phyloP scores from a whole-genome alignment of 1,139 yeast genomes.

The Kodamaea plutei region DNA sequence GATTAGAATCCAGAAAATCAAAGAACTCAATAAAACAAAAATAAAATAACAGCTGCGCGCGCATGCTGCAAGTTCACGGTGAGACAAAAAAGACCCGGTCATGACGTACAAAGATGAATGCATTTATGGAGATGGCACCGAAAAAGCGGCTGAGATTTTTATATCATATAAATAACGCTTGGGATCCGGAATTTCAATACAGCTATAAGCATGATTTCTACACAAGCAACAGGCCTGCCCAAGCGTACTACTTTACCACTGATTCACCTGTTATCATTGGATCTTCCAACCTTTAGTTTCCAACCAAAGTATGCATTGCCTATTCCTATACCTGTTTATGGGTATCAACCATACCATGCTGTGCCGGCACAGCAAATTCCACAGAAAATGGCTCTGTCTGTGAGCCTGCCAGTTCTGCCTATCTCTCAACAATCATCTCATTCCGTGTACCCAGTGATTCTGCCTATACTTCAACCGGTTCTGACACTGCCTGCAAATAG shows the following conservation, averaged over 20 bases:
- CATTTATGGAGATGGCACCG: constrained; percentile 1
- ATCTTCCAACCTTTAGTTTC: constrained; percentile 16
- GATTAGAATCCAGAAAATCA: too few species aligned
- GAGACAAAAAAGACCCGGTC: too few species aligned
- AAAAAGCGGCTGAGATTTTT: constrained; percentile 1
- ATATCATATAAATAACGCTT: not conserved
- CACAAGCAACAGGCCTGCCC: constrained; percentile 4
- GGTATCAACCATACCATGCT: constrained; percentile 8
- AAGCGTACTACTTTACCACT: constrained; percentile 19
- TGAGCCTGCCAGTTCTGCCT: too few species aligned
- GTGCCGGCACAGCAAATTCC: too few species aligned
- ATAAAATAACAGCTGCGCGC: too few species aligned
- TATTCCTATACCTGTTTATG: constrained; percentile 8
- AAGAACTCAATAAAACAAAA: too few species aligned
- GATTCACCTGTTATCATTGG: constrained; percentile 28
- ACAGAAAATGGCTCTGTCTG: too few species aligned
- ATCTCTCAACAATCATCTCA: too few species aligned
- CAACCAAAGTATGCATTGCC: constrained; percentile 7
- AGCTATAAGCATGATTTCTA: too few species aligned
- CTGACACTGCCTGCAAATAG: too few species aligned
- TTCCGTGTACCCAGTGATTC: too few species aligned
- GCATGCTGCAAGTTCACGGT: not conserved
- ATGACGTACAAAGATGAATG: not conserved
- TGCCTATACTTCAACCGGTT: too few species aligned
- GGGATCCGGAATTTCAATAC: constrained; percentile 1